Base-by-base conservation (phyloP, 1,284 basidiomycete genomes). In the Naganishia liquefaciens region DNA sequence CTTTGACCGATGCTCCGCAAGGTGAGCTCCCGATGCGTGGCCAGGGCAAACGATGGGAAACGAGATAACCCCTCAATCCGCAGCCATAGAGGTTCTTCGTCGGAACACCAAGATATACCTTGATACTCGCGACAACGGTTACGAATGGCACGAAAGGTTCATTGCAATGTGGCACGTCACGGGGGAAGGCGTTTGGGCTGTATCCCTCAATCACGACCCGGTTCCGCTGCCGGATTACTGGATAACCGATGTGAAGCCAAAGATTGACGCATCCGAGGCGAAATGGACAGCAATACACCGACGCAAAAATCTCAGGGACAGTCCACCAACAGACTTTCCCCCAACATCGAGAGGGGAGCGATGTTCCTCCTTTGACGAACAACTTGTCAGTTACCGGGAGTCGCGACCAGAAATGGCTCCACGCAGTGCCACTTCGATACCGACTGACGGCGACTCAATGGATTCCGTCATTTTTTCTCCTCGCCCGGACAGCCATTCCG, bases 21-120 rank as follows among this genome's bases (percentile, higher is more conserved):
- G 49, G 60, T 62, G 17, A 53, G 60, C 44, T 5, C 10, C 37
- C 25, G n/a, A 17, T 13, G 5, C 28, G 5, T 9, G 46, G 6
- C 11, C 46, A 21, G 13, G 13, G 7, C n/a, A 37, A 37, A 37
- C 33, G 6, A 37, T 13, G 3, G 11, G 3, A 5, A 13, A 23
- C n/a, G 21, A 21, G 1, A 13, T 25, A 5, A 23, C 2, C 46
- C n/a, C 46, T 23, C n/a, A 11, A 15, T 17, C 19, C 6, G 25
- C 47, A 65, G 63, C 63, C 11, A n/a, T 65, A 28, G n/a, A 37
- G 5, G 47, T 40, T 17, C 33, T 65, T 13, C 47, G 55, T 13
- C 63, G 63, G 15, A 65, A 65, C 43, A 42, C 42, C 47, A 51
- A 65, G 25, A 39, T 60, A 47, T 55, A 47, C 50, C 27, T 28